Evolutionary conservation across 495 filamentous ascomycete species (phyloP).

Genomic region (Neurospora sublineolata): DNA sequence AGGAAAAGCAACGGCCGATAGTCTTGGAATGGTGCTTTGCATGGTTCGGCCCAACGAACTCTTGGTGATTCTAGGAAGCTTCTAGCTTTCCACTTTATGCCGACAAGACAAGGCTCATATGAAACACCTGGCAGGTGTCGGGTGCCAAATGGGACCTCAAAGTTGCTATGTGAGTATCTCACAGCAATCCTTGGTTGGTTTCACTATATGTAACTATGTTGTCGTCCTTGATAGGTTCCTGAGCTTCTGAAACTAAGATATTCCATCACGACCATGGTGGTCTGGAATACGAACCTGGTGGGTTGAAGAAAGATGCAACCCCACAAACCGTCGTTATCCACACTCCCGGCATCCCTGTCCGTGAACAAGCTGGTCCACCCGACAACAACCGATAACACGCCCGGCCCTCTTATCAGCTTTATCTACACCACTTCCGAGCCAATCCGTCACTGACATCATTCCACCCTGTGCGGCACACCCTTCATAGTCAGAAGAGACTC

Average conservation of each 20-base stretch:
- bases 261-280: not conserved
- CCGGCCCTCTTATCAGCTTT: not conserved
- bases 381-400: not conserved
- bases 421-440: not conserved
- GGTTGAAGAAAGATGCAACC: not conserved
- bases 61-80: not conserved
- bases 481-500: not conserved
- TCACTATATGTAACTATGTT: not conserved
- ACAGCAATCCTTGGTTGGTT: not conserved
- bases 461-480: not conserved
- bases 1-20: not conserved
- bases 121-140: not conserved
- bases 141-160: not conserved
- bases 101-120: not conserved
- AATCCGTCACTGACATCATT: constrained; percentile 21
- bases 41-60: not conserved
- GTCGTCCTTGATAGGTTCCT: not conserved
- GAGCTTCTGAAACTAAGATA: not conserved
- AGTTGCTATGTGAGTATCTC: not conserved
- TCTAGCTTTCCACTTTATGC: not conserved
- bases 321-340: not conserved
- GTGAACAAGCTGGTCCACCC: not conserved
- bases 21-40: not conserved
- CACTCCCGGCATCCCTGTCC: not conserved
- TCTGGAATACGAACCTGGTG: not conserved